Conservation (phyloP, 371 early-diverging fungal species). For the Mucor racemosus region DNA sequence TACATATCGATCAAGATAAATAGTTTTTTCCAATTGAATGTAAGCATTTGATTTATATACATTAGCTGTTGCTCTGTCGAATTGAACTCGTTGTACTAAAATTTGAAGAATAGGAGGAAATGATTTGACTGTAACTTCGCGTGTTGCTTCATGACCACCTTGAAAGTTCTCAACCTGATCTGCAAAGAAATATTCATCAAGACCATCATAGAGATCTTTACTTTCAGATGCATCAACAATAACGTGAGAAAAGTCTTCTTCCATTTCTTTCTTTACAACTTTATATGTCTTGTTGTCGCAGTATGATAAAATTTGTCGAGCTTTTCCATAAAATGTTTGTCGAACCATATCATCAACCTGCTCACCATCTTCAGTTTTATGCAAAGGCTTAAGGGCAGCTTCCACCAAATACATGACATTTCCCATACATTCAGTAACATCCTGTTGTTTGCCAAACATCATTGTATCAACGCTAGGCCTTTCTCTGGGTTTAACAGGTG, state of each 20-base stretch:
- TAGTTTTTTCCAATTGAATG: conserved; percentile 55
- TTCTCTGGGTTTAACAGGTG: conserved; percentile 17
- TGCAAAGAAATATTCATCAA: conserved; percentile 68
- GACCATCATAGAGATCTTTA: conserved; percentile 61
- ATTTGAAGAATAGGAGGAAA: conserved; percentile 72
- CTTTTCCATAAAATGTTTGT: conserved; percentile 68
- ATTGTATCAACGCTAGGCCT: conserved; percentile 43
- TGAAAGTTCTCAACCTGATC: conserved; percentile 49
- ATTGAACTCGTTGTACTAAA: conserved; percentile 43
- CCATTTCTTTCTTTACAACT: conserved; percentile 47
- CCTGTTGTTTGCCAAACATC: conserved; percentile 72
- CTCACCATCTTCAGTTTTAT: conserved; percentile 39
- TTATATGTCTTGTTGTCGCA: conserved; percentile 43
- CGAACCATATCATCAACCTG: conserved; percentile 51
- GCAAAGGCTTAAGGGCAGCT: conserved; percentile 49
- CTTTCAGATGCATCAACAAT: conserved; percentile 65
- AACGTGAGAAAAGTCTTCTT: conserved; percentile 69
- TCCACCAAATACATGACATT: conserved; percentile 70
- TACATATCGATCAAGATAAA: conserved; percentile 65
- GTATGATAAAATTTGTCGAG: conserved; percentile 62
- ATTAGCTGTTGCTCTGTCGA: conserved; percentile 48
- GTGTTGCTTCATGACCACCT: conserved; percentile 59
- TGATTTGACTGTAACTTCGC: conserved; percentile 54
- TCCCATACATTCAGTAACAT: conserved; percentile 79
- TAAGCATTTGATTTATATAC: conserved; percentile 72